Evolutionary conservation across 2,329 filamentous ascomycete species (phyloP), one percentile per base, ranked within the genome.

Genomic region (Aspergillus aculeatus): DNA sequence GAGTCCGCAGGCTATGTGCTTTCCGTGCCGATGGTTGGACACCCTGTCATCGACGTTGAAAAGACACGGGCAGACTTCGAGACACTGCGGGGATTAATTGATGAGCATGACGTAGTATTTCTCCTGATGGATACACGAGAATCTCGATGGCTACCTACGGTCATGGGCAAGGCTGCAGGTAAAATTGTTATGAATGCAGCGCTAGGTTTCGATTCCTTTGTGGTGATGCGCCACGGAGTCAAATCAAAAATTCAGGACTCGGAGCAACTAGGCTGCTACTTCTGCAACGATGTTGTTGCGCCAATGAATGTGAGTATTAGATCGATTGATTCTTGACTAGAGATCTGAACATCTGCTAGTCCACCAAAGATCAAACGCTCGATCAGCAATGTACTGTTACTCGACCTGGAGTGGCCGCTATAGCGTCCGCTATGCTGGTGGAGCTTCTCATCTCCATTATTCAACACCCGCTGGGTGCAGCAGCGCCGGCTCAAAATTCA

Each of bases 341-440:
- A 54, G 14, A 29, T 51, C 63, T 68, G 58, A 68, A 38, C 48
- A 41, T n/a, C 29, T 61, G 52, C 69, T 14, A 96, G 91, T 96
- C 92, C 2, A 85, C 96, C 71, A 96, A 94, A 76, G 92, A 96
- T 70, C 91, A 93, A 68, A 98, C 95, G 0, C 86, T 99, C 11
- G 95, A 99, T 73, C 95, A 99, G 74, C 95, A 98, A 77, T 99
- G 95, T 76, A 99, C 95, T 0, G 95, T 99, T 21, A 99, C 95
- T 2, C 87, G 95, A 10, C 95, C 95, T 0, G 95, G 95, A 16
- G 87, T 96, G 38, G 94, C 95, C 14, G 89, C 92, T 10, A 95
- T 97, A 58, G 95, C 95, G 7, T 97, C 95, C 2, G 91, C 92
- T 2, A 83, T 96, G 35, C 83, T 97, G 5, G 94, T 98, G 51